Conservation (phyloP, 352 stramenopile genomes). For the Globisporangium cederbergense region DNA sequence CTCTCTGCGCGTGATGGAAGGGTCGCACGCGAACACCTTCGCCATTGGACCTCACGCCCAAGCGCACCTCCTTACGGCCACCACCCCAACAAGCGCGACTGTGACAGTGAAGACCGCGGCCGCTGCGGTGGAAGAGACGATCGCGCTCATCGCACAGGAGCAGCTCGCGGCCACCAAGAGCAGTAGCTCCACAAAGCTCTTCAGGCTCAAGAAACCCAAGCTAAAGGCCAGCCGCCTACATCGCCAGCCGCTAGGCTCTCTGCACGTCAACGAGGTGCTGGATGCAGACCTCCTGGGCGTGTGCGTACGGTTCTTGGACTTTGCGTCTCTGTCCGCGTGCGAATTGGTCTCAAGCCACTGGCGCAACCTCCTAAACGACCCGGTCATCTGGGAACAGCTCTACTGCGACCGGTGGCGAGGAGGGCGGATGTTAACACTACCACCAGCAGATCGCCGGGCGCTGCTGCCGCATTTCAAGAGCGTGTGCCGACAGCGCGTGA, state of each 20-base stretch:
- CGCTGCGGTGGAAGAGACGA: not conserved
- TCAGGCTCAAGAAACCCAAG: not conserved
- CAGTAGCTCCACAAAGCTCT: not conserved
- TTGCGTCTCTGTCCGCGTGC: constrained; percentile 22
- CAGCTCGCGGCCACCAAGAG: not conserved
- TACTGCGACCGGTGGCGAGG: constrained; percentile 24
- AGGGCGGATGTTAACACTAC: not conserved
- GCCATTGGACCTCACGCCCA: not conserved
- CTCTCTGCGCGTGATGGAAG: not conserved
- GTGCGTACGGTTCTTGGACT: constrained; percentile 28
- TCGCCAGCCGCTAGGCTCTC: not conserved
- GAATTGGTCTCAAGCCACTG: constrained; percentile 24
- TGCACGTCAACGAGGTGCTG: constrained; percentile 1
- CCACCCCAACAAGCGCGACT: not conserved
- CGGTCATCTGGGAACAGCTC: constrained; percentile 22
- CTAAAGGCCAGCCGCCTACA: not conserved
- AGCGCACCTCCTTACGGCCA: no score
- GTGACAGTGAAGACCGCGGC: not conserved
- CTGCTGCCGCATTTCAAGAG: constrained; percentile 17
- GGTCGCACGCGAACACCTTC: not conserved
- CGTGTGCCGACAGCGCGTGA: constrained; percentile 18
- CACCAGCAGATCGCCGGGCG: not conserved
- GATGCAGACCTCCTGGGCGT: constrained; percentile 21
- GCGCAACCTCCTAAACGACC: constrained; percentile 10
- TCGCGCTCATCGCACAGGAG: not conserved